Evolutionary conservation across 495 filamentous ascomycete species (phyloP).

Genomic region (Chaetomium tenue): DNA sequence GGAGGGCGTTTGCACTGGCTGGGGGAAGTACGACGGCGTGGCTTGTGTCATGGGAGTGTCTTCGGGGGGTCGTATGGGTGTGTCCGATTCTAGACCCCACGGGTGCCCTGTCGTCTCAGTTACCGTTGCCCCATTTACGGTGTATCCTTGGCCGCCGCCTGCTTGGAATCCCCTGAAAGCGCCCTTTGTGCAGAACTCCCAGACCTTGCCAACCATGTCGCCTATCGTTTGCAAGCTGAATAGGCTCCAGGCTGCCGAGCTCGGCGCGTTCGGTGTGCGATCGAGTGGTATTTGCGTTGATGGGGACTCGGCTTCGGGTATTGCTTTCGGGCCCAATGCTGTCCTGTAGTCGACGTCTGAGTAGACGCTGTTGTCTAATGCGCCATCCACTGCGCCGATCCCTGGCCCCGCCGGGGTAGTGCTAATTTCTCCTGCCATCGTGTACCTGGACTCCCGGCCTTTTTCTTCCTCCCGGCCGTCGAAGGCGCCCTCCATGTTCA

Average conservation of each 20-base stretch:
- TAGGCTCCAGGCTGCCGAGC: constrained; percentile 45
- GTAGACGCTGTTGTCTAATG: constrained; percentile 52
- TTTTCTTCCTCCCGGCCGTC: constrained; percentile 30
- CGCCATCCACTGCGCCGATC: constrained; percentile 48
- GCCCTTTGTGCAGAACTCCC: constrained; percentile 72
- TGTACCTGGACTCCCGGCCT: constrained; percentile 37
- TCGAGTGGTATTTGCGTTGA: constrained; percentile 15
- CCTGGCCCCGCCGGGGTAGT: constrained; percentile 51
- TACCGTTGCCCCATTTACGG: constrained; percentile 32
- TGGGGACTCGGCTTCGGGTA: constrained; percentile 33
- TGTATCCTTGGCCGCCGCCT: constrained; percentile 73
- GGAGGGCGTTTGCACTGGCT: constrained; percentile 20
- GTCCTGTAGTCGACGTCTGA: constrained; percentile 56
- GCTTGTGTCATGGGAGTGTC: constrained; percentile 14
- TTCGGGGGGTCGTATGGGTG: constrained; percentile 30
- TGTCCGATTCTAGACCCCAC: constrained; percentile 35
- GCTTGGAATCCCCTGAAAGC: constrained; percentile 82
- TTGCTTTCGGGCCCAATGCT: constrained; percentile 42
- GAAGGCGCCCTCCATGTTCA: constrained; percentile 33
- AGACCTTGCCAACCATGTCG: constrained; percentile 70
- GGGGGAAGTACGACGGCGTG: constrained; percentile 24
- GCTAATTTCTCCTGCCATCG: constrained; percentile 63
- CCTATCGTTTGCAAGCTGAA: constrained; percentile 47
- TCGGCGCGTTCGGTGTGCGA: background rate
- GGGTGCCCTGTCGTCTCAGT: constrained; percentile 28